Conservation (phyloP, 495 filamentous ascomycete species). For the Penicillium dipodomyicola region DNA sequence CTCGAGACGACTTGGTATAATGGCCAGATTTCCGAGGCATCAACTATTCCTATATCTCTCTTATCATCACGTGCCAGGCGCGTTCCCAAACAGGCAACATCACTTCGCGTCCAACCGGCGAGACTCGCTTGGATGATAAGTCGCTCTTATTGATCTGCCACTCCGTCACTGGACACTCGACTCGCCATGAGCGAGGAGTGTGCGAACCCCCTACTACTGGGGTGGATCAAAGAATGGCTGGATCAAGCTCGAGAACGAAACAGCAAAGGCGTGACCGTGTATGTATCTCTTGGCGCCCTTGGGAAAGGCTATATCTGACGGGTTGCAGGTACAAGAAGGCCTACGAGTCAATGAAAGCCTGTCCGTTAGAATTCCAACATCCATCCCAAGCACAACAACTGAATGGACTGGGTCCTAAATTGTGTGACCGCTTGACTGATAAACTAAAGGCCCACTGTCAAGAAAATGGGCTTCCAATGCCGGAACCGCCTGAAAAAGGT, state of each 20-base stretch:
- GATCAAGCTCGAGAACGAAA: slow-evolving; percentile 70
- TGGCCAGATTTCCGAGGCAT: background rate
- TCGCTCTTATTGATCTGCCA: background rate
- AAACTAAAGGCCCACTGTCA: slow-evolving; percentile 64
- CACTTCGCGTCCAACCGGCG: slow-evolving; percentile 19
- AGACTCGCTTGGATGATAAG: background rate
- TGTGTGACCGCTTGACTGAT: slow-evolving; percentile 68
- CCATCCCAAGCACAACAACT: slow-evolving; percentile 72
- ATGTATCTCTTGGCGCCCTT: slow-evolving; percentile 18
- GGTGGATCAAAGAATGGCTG: slow-evolving; percentile 78
- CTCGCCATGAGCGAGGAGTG: slow-evolving; percentile 47
- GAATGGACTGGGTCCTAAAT: slow-evolving; percentile 67
- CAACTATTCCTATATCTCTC: background rate
- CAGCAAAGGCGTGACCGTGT: slow-evolving; percentile 64
- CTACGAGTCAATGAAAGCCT: slow-evolving; percentile 76
- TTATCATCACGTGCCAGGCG: slow-evolving; percentile 20
- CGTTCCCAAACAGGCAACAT: slow-evolving; percentile 27
- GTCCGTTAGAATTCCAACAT: slow-evolving; percentile 70
- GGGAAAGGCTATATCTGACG: slow-evolving; percentile 13
- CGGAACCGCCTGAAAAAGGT: slow-evolving; percentile 51
- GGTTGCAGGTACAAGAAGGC: slow-evolving; percentile 66
- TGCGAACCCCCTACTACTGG: slow-evolving; percentile 71
- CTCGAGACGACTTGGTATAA: no score
- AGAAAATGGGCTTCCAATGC: slow-evolving; percentile 69
- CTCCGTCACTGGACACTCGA: slow-evolving; percentile 5